Evolutionary conservation across 306 rosid genomes (phyloP), one percentile per base, ranked within the genome.

Genomic region (Fagus crenata): DNA sequence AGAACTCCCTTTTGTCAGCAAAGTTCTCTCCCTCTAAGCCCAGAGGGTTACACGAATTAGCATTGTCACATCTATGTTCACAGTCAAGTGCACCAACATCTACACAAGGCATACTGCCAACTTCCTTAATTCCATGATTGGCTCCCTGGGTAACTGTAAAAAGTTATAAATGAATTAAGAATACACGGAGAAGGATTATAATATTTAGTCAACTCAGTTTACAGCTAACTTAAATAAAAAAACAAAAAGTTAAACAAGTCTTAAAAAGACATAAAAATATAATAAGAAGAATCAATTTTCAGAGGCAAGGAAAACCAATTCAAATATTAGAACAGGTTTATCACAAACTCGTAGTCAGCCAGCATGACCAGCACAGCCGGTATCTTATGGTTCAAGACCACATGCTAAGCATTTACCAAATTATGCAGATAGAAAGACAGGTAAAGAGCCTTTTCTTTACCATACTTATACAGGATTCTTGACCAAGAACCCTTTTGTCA

Each of bases 61-160:
- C 80, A 73, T 82, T 74, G 41, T 80, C 89, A 79, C 73, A 53
- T 49, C 81, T 77, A 71, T 8, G 80, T 31, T 82, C 77, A 61
- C 55, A 71, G 80, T 78, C 87, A 53, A 61, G 69, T 37, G 76
- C 83, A 75, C 86, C 90, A 69, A 69, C 82, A 69, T 82, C 86
- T 77, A 69, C 83, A 75, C 81, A 82, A 53, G 87, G 84, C 55
- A 78, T 53, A 73, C 75, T 72, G 46, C 81, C 80, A 80, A 59
- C 56, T 63, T 84, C 84, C 75, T 84, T 84, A 18, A 53, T 73
- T 72, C 64, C 75, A 54, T 78, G 73, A 28, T 77, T 51, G 73
- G 73, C 78, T 74, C 61, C 87, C 81, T 82, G 80, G 79, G 74
- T 65, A 73, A 77, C 93, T 79, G 83, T 33, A 80, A 84, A 76